These are phyloP conservation scores for Ceratocystis alfenasii DNA, from an alignment of 2,329 filamentous ascomycete species.

Conservation along the genomic window DNA sequence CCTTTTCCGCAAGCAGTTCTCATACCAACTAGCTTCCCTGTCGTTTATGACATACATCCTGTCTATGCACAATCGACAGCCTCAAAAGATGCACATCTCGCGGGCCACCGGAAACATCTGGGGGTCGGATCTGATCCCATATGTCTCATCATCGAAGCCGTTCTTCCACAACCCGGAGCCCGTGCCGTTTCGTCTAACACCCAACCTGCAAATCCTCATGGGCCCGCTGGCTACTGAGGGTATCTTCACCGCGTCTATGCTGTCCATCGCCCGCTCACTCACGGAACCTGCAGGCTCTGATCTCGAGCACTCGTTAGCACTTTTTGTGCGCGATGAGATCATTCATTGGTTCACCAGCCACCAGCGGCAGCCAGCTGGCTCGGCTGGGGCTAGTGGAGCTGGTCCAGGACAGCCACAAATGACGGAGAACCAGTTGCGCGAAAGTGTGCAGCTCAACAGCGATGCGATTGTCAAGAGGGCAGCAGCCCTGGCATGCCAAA, in stretches of 20 bases:
- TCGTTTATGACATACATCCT: slow-evolving; percentile 99
- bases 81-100: slow-evolving; percentile 88
- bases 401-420: slow-evolving; percentile 33
- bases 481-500: slow-evolving; percentile 66
- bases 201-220: slow-evolving; percentile 92
- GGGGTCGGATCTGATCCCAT: slow-evolving; percentile 87
- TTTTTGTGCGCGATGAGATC: slow-evolving; percentile 97
- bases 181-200: slow-evolving; percentile 92
- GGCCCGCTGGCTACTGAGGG: slow-evolving; percentile 91
- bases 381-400: neutral
- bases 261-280: slow-evolving; percentile 90
- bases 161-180: slow-evolving; percentile 92
- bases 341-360: slow-evolving; percentile 86
- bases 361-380: slow-evolving; percentile 41
- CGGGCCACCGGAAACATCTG: slow-evolving; percentile 84
- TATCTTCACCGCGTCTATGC: slow-evolving; percentile 86
- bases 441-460: slow-evolving; percentile 73
- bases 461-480: slow-evolving; percentile 88
- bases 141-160: slow-evolving; percentile 71
- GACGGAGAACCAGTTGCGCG: slow-evolving; percentile 55
- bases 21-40: slow-evolving; percentile 85
- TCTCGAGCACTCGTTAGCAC: slow-evolving; percentile 83
- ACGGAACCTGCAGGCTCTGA: slow-evolving; percentile 71
- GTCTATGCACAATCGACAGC: slow-evolving; percentile 92
- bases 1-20: slow-evolving; percentile 95